Evolutionary conservation across 805 yeast species (phyloP), one percentile per base, ranked within the genome.

Genomic region (Tetrapisispora arboricola): DNA sequence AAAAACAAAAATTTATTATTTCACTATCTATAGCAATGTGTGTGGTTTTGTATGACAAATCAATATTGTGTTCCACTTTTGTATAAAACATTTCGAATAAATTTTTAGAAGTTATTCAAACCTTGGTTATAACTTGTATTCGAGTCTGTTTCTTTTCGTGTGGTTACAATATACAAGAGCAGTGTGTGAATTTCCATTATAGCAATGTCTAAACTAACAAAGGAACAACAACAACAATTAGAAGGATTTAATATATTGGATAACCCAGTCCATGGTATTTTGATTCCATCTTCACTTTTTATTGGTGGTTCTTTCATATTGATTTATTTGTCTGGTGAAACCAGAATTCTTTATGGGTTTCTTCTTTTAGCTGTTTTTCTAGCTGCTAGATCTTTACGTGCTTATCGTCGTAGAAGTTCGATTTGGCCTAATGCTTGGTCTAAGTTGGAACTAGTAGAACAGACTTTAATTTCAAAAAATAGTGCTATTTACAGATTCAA

Each of bases 221-320:
- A 42, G 12, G 37, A 34, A 13, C 18, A 35, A 35, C n/a, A 35
- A 10, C 28, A 29, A 21, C 39, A 28, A 22, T 21, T 32, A 9
- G 41, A 38, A 32, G 36, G 36, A 6, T 26, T 34, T 2, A 77
- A 76, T 40, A 63, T 81, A 34, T 66, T 80, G 44, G 76, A 79
- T 53, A 74, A 79, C 40, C 87, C 88, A 6, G 60, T 83, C 32
- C 94, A 84, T 53, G 86, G 88, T 16, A 73, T 84, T 38, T 76
- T 74, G 55, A 82, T 84, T 48, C 94, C 94, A 6, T 61, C 72
- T 20, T 74, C 67, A 2, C 67, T 84, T 39, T 68, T 82, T 36
- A 32, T 80, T 7, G 67, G 71, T 25, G 94, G 94, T 28, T 70
- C 78, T 4, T 57, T 65, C 18, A 68, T 82, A 49, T 66, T 78